Evolutionary conservation across 768 basidiomycete genomes (phyloP).

Genomic region (Trametes maxima): DNA sequence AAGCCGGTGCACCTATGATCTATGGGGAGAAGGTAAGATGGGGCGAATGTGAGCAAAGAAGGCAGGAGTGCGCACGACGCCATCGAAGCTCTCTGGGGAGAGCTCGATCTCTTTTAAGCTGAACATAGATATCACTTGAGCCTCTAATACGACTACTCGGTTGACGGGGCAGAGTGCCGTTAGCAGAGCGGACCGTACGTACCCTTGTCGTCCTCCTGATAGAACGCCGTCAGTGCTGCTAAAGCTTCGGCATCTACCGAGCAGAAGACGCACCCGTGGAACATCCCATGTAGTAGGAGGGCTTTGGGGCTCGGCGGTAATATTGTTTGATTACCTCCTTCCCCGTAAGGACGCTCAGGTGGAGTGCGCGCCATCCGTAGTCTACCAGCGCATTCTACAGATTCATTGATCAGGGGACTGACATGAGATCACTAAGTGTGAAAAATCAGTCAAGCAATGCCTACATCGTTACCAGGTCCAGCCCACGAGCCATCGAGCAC

Average conservation of each 20-base stretch:
- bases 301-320: slow-evolving; percentile 22
- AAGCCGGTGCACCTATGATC: slow-evolving; percentile 34
- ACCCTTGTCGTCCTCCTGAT: slow-evolving; percentile 32
- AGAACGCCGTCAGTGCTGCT: neutral
- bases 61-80: slow-evolving; percentile 23
- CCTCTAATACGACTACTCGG: no score
- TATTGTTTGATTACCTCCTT: slow-evolving; percentile 33
- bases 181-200: neutral
- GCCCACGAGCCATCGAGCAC: slow-evolving; percentile 18
- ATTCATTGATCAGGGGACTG: neutral
- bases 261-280: slow-evolving; percentile 25
- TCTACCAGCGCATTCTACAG: slow-evolving; percentile 31
- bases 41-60: no score
- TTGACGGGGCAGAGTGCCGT: no score
- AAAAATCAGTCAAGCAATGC: neutral
- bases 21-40: neutral
- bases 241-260: neutral
- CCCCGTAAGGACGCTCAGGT: slow-evolving; percentile 26
- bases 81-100: slow-evolving; percentile 37
- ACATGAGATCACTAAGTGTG: neutral
- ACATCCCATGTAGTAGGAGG: slow-evolving; percentile 34
- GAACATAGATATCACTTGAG: neutral
- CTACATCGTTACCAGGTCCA: slow-evolving; percentile 24
- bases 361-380: slow-evolving; percentile 31
- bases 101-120: slow-evolving; percentile 25